These are phyloP conservation scores for Moesziomyces parantarcticus DNA, from an alignment of 1,284 basidiomycete species.

Conservation along the genomic window DNA sequence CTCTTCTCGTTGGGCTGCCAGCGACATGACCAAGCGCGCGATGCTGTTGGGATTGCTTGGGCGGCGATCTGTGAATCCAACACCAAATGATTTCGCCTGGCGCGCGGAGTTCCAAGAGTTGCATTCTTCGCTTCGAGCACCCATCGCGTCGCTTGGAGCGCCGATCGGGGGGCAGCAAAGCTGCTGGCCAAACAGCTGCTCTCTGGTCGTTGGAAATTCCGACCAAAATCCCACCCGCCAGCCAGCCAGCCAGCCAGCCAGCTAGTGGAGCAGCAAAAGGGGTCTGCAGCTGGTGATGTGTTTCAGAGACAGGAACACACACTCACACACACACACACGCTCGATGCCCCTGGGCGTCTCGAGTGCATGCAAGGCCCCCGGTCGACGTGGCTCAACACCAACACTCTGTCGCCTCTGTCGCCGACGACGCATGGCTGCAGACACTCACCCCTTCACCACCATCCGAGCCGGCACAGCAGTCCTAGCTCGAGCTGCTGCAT, in stretches of 20 bases:
- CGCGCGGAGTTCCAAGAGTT: conserved; percentile 15
- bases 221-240: background rate
- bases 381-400: background rate
- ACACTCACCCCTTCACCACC: too few species aligned
- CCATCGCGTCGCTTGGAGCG: background rate
- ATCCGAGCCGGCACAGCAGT: too few species aligned
- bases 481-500: too few species aligned
- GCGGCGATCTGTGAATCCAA: background rate
- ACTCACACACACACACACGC: background rate
- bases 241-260: background rate
- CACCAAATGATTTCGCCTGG: conserved; percentile 1
- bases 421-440: background rate
- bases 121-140: background rate
- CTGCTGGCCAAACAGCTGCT: background rate
- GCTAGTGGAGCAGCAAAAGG: background rate
- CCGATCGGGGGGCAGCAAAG: background rate
- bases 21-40: too few species aligned
- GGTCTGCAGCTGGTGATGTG: background rate
- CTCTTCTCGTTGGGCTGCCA: too few species aligned
- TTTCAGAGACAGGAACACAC: background rate
- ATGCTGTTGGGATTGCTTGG: too few species aligned
- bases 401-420: background rate
- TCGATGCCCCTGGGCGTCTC: background rate
- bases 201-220: background rate
- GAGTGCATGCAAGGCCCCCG: too few species aligned